These are phyloP conservation scores for Cercospora sp. DNA, from an alignment of 2,329 filamentous ascomycete genomes.

Conservation along the genomic window DNA sequence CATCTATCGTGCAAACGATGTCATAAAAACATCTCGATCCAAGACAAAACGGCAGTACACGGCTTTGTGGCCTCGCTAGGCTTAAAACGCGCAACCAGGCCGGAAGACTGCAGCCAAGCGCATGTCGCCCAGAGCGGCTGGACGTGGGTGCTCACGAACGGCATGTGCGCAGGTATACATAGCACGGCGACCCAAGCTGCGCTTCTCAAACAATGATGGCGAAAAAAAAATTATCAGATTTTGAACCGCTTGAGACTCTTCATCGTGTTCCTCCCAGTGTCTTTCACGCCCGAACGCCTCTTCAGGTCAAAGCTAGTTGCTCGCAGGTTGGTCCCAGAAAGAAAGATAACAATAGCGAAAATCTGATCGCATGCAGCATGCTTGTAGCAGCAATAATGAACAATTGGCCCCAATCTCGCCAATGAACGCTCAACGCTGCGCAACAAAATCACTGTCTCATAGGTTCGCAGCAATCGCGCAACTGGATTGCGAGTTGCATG, in stretches of 20 bases:
- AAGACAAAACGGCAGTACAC: background rate
- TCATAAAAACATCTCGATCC: constrained; percentile 1
- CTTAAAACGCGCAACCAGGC: background rate
- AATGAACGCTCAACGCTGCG: background rate
- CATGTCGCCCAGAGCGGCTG: background rate
- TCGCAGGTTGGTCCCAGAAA: background rate
- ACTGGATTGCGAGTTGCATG: background rate
- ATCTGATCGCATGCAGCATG: background rate
- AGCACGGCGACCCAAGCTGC: background rate
- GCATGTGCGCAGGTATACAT: background rate
- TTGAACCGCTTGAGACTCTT: background rate
- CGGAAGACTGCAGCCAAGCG: background rate
- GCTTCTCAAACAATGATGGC: background rate
- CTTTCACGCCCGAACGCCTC: background rate
- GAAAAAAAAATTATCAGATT: background rate
- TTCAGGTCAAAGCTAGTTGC: background rate
- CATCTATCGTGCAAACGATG: background rate
- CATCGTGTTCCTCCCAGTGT: background rate
- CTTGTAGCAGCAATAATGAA: background rate
- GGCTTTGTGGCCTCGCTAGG: constrained; percentile 2
- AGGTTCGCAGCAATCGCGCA: background rate
- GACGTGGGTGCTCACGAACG: background rate
- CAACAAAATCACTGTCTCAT: background rate
- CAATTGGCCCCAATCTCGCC: background rate
- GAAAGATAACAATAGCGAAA: background rate